Conservation (phyloP, 2,329 filamentous ascomycete genomes). For the Sarocladium brachiariae region DNA sequence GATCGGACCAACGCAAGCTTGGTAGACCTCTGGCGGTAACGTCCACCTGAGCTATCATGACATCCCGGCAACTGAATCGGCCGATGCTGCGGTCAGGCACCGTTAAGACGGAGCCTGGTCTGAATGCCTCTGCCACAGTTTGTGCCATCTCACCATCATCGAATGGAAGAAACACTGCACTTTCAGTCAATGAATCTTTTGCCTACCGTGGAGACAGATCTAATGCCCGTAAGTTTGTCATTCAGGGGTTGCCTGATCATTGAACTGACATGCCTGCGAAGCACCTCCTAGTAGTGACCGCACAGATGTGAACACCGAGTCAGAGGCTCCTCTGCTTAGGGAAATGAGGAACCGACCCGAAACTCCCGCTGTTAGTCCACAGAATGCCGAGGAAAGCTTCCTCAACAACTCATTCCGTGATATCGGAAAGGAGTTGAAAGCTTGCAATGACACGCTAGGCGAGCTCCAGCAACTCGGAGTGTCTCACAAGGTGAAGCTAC, state of each 20-base stretch:
- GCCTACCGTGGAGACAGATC: slow-evolving; percentile 24
- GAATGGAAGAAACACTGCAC: slow-evolving; percentile 13
- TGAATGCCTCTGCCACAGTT: neutral
- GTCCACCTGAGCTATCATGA: no score
- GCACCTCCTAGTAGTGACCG: slow-evolving; percentile 21
- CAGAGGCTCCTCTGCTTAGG: slow-evolving; percentile 24
- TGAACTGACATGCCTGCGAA: neutral
- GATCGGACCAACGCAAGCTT: no score
- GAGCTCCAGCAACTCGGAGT: slow-evolving; percentile 68
- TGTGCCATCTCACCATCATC: neutral
- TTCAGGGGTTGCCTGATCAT: neutral
- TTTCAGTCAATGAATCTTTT: slow-evolving; percentile 17
- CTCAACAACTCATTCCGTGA: slow-evolving; percentile 39
- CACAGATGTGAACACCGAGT: neutral
- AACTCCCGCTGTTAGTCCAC: slow-evolving; percentile 17
- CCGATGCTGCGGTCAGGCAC: neutral
- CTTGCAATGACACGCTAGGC: slow-evolving; percentile 58
- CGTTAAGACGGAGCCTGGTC: slow-evolving; percentile 6
- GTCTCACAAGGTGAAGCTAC: slow-evolving; percentile 62
- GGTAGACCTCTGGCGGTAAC: no score
- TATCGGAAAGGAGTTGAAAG: slow-evolving; percentile 57
- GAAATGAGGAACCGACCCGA: slow-evolving; percentile 27
- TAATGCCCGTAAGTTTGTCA: slow-evolving; percentile 29
- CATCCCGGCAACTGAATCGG: no score
- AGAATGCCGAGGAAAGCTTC: slow-evolving; percentile 29